These are phyloP conservation scores for Saccharomycopsis hybrid DNA, from an alignment of 1,139 yeast genomes.

Conservation along the genomic window DNA sequence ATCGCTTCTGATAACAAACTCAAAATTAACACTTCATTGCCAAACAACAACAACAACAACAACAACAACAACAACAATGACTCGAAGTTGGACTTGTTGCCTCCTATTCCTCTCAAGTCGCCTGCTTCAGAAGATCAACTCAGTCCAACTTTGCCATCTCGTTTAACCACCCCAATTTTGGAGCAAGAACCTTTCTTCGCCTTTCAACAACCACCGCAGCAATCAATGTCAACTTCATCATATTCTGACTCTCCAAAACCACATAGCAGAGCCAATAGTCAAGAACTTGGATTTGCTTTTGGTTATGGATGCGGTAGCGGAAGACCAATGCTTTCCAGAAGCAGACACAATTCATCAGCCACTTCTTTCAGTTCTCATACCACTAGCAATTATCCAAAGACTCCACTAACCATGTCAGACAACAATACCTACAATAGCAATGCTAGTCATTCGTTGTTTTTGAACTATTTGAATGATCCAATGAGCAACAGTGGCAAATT, in stretches of 20 bases:
- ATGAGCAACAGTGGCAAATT: not conserved
- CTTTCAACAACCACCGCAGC: not conserved
- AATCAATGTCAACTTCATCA: not conserved
- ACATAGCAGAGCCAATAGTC: not conserved
- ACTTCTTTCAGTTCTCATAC: slow-evolving; percentile 16
- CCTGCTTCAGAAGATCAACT: slow-evolving; percentile 19
- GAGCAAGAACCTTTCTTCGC: slow-evolving; percentile 14
- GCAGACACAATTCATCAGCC: slow-evolving; percentile 20
- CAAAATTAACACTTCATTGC: too few relatives aligned
- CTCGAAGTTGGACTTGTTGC: slow-evolving; percentile 18
- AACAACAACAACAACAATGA: not conserved
- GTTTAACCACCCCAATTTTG: slow-evolving; percentile 18
- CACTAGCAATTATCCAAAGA: slow-evolving; percentile 1
- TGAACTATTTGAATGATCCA: slow-evolving; percentile 13
- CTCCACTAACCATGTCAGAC: slow-evolving; percentile 1
- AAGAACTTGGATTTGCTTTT: not conserved
- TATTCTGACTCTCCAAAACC: not conserved
- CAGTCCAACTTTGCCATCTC: slow-evolving; percentile 18
- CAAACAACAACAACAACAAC: not conserved
- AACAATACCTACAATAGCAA: slow-evolving; percentile 3
- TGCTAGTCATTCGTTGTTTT: not conserved
- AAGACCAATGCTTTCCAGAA: slow-evolving; percentile 4
- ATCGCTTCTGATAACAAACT: not conserved
- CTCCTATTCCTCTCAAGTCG: slow-evolving; percentile 17
- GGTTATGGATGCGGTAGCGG: not conserved